Evolutionary conservation across 768 basidiomycete species (phyloP), one percentile per base, ranked within the genome.

Genomic region (Pulveroboletus sp.): DNA sequence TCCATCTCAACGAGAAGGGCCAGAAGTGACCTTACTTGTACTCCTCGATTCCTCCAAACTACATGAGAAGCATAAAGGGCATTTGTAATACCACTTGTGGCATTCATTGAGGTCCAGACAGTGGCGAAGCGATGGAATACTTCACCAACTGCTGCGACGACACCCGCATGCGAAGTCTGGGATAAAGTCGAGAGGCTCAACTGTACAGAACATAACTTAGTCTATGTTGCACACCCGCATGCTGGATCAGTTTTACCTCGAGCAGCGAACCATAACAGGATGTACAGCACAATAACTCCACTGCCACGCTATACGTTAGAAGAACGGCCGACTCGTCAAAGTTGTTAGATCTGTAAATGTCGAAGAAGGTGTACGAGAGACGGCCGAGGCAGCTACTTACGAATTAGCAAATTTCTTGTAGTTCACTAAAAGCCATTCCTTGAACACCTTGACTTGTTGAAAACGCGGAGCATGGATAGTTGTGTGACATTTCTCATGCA

Each of bases 71-170:
- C 66, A 57, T 82, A 80, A 21, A 92, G 75, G 0, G 84, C 77
- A 7, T 70, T 67, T 3, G 82, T 74, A 46, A 91, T 82, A 0
- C 60, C 67, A 17, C 71, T 69, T 53, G 78, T 77, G 10, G 69
- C 76, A 58, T 86, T 76, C 83, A 91, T 87, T 52, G 84, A 87
- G 11, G 79, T 78, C 89, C 88, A 92, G 42, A 90, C 82, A 18
- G 79, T 76, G 10, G 79, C 76, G 57, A 84, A 84, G 7, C 84
- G 80, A 51, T 81, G 77, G n/a, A 92, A 73, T 5, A 81, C 82
- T 54, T 86, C 82, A n/a, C 89, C 75, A 1, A 87, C 76, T 0
- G 79, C 77, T 4, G 74, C 72, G 26, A 89, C 71, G 7, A 82
- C 68, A 18, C 84, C 79, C 0, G 70, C 65, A 31, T 78, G 73